A percentile compares a stretch with the other conserved stretches of the same genome.
Evolutionary conservation across 805 yeast species (phyloP).

Genomic region (Lachancea meyersii): DNA sequence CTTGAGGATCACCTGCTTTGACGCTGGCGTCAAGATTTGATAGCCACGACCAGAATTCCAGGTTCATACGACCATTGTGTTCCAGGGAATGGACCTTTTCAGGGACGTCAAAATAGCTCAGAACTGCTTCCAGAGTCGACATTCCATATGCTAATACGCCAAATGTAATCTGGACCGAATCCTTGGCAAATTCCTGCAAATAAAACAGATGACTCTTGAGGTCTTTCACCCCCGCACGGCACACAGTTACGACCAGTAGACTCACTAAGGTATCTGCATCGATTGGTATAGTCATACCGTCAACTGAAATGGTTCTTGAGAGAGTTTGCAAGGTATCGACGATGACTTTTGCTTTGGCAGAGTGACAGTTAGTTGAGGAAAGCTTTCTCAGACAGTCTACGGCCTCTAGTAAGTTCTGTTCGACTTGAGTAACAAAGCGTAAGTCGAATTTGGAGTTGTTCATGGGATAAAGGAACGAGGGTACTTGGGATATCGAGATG

Average conservation of each 20-base stretch:
- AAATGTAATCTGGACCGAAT: constrained; percentile 37
- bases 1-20: constrained; percentile 9
- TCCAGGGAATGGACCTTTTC: constrained; percentile 30
- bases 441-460: constrained; percentile 26
- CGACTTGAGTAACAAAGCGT: constrained; percentile 29
- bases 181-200: constrained; percentile 51
- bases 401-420: constrained; percentile 46
- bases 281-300: constrained; percentile 30
- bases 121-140: constrained; percentile 78
- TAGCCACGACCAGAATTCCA: constrained; percentile 48
- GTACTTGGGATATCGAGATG: constrained; percentile 40
- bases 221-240: constrained; percentile 52
- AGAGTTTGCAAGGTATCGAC: constrained; percentile 47
- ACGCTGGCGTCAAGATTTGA: constrained; percentile 27
- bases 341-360: constrained; percentile 44
- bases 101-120: constrained; percentile 47
- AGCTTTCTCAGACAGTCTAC: constrained; percentile 46
- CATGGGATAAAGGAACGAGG: constrained; percentile 40
- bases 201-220: constrained; percentile 61
- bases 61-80: constrained; percentile 45
- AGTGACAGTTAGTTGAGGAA: constrained; percentile 40
- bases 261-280: constrained; percentile 83
- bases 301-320: constrained; percentile 30
- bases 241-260: constrained; percentile 62
- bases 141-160: constrained; percentile 73